A percentile compares a stretch with the other conserved stretches of the same genome.
Evolutionary conservation across 148 eudicot genomes (phyloP).

Genomic region (Amaranthus palmeri): DNA sequence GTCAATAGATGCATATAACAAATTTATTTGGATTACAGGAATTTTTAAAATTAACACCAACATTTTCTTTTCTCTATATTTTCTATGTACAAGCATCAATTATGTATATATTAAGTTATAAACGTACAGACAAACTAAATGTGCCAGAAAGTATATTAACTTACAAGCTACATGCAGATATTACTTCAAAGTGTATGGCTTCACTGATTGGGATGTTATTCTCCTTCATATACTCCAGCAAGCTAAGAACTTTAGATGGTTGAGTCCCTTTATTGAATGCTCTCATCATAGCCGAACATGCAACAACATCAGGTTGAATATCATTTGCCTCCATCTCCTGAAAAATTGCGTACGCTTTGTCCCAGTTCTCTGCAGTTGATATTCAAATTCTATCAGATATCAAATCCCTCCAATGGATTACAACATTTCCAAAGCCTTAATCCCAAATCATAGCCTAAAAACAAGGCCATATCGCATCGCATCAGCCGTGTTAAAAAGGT

Average conservation of each 20-base stretch:
- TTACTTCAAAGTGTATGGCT: slow-evolving; percentile 68
- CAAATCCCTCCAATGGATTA: not conserved
- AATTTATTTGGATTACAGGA: not conserved
- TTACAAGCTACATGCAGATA: slow-evolving; percentile 90
- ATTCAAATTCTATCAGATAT: not conserved
- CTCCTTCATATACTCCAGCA: slow-evolving; percentile 59
- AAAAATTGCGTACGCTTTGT: slow-evolving; percentile 55
- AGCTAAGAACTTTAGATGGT: slow-evolving; percentile 60
- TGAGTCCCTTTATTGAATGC: slow-evolving; percentile 74
- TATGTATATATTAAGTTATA: not conserved
- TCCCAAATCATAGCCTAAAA: too few species aligned
- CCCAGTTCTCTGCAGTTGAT: slow-evolving; percentile 58
- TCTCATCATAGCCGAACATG: slow-evolving; percentile 87
- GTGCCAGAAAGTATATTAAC: slow-evolving; percentile 20
- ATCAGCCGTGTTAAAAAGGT: too few species aligned
- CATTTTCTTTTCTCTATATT: not conserved
- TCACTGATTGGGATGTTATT: slow-evolving; percentile 56
- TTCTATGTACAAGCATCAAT: not conserved
- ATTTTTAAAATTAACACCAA: not conserved
- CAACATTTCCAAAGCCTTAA: too few species aligned
- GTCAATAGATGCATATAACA: too few species aligned
- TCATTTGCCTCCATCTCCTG: slow-evolving; percentile 71
- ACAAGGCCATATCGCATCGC: too few species aligned
- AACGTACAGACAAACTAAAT: not conserved
- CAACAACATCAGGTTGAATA: slow-evolving; percentile 68